Percentiles rank a stretch among this genome's conserved stretches.
These are phyloP conservation scores for Jimgerdemannia flammicorona DNA, from an alignment of 192 early-diverging fungal species.

Conservation along the genomic window DNA sequence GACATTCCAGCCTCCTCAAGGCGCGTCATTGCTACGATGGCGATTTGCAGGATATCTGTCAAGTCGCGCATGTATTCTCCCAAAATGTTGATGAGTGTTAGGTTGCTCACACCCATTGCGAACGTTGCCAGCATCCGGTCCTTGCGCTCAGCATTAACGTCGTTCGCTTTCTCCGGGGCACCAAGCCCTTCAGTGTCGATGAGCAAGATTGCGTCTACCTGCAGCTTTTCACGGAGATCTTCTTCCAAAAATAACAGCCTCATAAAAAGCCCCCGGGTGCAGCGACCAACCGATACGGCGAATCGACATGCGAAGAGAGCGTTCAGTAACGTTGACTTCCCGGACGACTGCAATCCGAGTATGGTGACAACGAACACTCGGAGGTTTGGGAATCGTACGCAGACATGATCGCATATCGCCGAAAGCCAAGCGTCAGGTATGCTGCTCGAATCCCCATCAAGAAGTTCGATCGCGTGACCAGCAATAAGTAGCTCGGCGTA, in stretches of 20 bases:
- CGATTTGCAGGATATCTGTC: constrained; percentile 17
- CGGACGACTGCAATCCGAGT: constrained; percentile 18
- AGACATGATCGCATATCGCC: constrained; percentile 8
- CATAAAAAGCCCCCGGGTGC: constrained; percentile 19
- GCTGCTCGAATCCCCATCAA: constrained; percentile 15
- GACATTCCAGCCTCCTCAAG: constrained; percentile 16
- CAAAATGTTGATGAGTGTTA: constrained; percentile 14
- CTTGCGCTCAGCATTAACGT: constrained; percentile 11
- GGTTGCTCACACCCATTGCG: constrained; percentile 19
- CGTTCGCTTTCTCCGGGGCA: constrained; percentile 11
- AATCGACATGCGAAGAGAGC: constrained; percentile 19
- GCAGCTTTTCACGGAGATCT: constrained; percentile 8
- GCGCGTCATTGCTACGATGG: constrained; percentile 17
- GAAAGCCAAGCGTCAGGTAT: constrained; percentile 20
- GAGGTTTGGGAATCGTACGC: constrained; percentile 1
- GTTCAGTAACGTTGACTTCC: constrained; percentile 14
- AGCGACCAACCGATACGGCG: constrained; percentile 14
- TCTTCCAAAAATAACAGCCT: constrained; percentile 16
- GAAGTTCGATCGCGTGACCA: constrained; percentile 16
- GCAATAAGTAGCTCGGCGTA: constrained; percentile 11
- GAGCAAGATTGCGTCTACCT: constrained; percentile 12
- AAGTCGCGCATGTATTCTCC: constrained; percentile 15
- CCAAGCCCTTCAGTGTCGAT: constrained; percentile 20
- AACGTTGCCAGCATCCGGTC: constrained; percentile 18
- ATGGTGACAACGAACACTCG: constrained; percentile 10